phyloP scores from a whole-genome alignment of 2,329 filamentous ascomycete genomes.

The Aspergillus brunneoviolaceus region DNA sequence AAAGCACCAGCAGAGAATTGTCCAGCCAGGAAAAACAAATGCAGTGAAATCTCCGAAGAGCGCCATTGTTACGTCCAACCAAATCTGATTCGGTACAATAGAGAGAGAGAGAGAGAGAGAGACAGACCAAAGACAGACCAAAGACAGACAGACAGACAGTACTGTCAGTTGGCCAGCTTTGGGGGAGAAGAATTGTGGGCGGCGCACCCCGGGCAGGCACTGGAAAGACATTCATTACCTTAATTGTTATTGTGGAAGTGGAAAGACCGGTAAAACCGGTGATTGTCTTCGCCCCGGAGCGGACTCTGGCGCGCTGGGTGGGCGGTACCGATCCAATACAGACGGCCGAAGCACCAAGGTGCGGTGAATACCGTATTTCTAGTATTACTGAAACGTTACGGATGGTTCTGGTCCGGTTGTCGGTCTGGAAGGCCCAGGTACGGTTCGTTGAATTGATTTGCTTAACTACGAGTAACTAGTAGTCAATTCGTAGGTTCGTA shows the following conservation, averaged over 20 bases:
- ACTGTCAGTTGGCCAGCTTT: conserved; percentile 12
- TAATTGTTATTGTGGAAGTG: no score
- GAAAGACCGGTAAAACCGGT: neutral
- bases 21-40: no score
- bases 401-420: neutral
- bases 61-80: no score
- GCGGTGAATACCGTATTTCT: neutral
- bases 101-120: conserved; percentile 15
- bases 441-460: neutral
- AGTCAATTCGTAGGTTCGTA: no score
- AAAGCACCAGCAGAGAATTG: no score
- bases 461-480: no score
- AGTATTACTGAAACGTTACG: neutral
- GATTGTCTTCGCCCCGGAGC: conserved; percentile 13
- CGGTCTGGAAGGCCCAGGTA: conserved; percentile 1
- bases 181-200: conserved; percentile 30
- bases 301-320: conserved; percentile 7
- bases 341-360: no score
- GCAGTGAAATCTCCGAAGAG: no score
- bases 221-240: neutral
- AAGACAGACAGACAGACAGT: neutral
- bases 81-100: no score
- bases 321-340: conserved; percentile 1
- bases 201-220: conserved; percentile 30
- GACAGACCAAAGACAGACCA: neutral